These are phyloP conservation scores for Artomyces pyxidatus DNA, from an alignment of 768 basidiomycete genomes.

Conservation along the genomic window DNA sequence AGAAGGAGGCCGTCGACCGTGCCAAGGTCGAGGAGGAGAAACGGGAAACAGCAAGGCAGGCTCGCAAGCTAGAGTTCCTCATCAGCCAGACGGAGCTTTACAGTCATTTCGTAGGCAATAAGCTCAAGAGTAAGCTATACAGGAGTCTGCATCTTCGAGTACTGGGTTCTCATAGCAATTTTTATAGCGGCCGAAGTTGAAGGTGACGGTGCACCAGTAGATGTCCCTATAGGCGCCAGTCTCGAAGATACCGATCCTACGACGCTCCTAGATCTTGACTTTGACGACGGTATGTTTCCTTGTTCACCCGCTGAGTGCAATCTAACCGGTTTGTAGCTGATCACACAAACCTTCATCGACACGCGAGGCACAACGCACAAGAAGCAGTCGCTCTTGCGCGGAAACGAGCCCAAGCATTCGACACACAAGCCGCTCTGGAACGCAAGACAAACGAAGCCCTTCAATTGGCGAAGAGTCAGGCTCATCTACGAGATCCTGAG, in stretches of 20 bases:
- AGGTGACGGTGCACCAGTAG: conserved; percentile 39
- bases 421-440: conserved; percentile 71
- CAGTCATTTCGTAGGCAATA: conserved; percentile 97
- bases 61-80: conserved; percentile 94
- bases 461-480: conserved; percentile 51
- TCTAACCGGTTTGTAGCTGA: no score
- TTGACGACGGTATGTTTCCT: conserved; percentile 68
- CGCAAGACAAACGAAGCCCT: conserved; percentile 75
- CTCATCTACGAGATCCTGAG: conserved; percentile 35
- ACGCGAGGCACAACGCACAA: conserved; percentile 85
- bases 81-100: conserved; percentile 98
- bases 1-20: conserved; percentile 87
- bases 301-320: conserved; percentile 1
- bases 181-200: conserved; percentile 66
- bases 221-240: conserved; percentile 49
- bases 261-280: conserved; percentile 70
- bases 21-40: conserved; percentile 87
- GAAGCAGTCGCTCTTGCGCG: conserved; percentile 77
- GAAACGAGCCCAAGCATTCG: conserved; percentile 78
- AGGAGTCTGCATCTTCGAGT: conserved; percentile 5
- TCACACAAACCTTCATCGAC: conserved; percentile 73
- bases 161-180: conserved; percentile 16
- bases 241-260: conserved; percentile 44
- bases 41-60: conserved; percentile 87
- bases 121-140: conserved; percentile 68